Evolutionary conservation across 495 filamentous ascomycete species (phyloP).

Genomic region (Tirmania nivea): DNA sequence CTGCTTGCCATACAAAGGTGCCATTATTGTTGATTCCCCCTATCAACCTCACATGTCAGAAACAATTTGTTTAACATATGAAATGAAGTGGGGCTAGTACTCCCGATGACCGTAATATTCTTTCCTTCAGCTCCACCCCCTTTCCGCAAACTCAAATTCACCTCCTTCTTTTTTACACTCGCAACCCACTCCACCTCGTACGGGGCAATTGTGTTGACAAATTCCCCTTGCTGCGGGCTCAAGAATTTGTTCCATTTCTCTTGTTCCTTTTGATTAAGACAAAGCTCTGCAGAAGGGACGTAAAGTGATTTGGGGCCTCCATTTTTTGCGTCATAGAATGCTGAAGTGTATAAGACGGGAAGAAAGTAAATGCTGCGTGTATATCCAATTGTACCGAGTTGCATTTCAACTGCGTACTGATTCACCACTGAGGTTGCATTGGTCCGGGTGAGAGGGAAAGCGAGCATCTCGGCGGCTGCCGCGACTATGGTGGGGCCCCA

Average conservation of each 20-base stretch:
- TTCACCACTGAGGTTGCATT: background rate
- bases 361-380: background rate
- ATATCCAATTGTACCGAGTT: background rate
- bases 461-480: background rate
- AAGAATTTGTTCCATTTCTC: background rate
- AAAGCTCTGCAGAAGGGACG: background rate
- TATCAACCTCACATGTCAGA: background rate
- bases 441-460: background rate
- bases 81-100: constrained; percentile 4
- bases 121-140: constrained; percentile 4
- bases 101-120: constrained; percentile 12
- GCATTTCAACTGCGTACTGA: background rate
- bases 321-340: background rate
- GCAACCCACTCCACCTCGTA: constrained; percentile 1
- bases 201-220: background rate
- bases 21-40: constrained; percentile 10
- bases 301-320: background rate
- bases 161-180: constrained; percentile 6
- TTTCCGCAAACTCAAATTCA: constrained; percentile 14
- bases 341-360: background rate
- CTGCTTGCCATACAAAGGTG: constrained; percentile 14
- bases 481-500: too few species aligned
- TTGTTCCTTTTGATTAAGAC: background rate
- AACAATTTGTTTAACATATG: background rate
- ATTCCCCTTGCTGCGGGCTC: background rate